These are phyloP conservation scores for Rutstroemia sp. DNA, from an alignment of 2,329 filamentous ascomycete genomes.

Conservation along the genomic window DNA sequence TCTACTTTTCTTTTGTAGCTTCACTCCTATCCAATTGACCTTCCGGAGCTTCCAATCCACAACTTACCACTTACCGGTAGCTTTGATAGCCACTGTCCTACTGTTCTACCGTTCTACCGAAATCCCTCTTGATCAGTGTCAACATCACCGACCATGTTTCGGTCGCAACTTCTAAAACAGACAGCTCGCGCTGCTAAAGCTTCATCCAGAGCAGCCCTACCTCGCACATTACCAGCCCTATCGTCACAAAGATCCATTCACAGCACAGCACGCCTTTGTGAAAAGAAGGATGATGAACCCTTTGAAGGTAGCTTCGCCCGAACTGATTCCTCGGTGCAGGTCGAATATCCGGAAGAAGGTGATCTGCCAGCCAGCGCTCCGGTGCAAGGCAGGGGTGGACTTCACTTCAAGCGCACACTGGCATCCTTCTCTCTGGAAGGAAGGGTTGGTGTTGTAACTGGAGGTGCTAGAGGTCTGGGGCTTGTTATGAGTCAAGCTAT, in stretches of 20 bases:
- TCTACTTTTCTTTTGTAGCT: background rate
- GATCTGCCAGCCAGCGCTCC: conserved; percentile 65
- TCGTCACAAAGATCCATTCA: conserved; percentile 18
- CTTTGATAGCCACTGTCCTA: too few relatives aligned
- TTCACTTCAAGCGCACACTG: conserved; percentile 79
- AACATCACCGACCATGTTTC: conserved; percentile 22
- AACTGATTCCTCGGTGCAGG: conserved; percentile 69
- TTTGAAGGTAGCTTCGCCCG: conserved; percentile 51
- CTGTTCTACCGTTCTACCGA: background rate
- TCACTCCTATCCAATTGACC: too few relatives aligned
- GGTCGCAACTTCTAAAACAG: conserved; percentile 24
- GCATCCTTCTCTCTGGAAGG: conserved; percentile 81
- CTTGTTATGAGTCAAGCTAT: conserved; percentile 90
- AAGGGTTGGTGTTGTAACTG: conserved; percentile 78
- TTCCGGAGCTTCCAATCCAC: too few relatives aligned
- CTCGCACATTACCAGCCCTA: conserved; percentile 14
- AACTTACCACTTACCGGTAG: too few relatives aligned
- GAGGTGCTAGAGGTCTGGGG: conserved; percentile 81
- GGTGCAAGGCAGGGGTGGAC: conserved; percentile 68
- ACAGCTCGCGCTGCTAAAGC: conserved; percentile 21
- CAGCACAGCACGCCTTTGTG: conserved; percentile 14
- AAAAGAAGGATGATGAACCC: conserved; percentile 21
- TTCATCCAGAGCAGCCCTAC: conserved; percentile 11
- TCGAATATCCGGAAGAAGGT: conserved; percentile 70
- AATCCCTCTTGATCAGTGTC: background rate